These are phyloP conservation scores for Mallotus japonicus DNA, from an alignment of 441 rosid species.

Conservation along the genomic window DNA sequence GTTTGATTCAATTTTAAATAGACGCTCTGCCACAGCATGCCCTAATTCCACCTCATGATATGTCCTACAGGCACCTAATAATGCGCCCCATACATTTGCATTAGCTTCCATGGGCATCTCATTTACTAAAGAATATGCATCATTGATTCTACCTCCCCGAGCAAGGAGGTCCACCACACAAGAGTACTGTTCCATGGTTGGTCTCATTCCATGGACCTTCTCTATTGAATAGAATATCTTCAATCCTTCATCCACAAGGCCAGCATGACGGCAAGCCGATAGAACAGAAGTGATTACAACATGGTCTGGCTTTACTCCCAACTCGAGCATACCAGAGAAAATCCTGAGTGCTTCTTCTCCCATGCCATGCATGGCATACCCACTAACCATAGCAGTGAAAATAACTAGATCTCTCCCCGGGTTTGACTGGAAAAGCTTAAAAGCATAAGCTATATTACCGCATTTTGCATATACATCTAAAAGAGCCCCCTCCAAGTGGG, in stretches of 20 bases:
- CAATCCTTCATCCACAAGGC: slow-evolving; percentile 67
- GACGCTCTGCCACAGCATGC: slow-evolving; percentile 48
- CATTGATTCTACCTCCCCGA: slow-evolving; percentile 65
- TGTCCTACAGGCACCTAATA: slow-evolving; percentile 73
- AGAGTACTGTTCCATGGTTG: slow-evolving; percentile 72
- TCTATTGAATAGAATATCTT: slow-evolving; percentile 55
- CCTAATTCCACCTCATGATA: slow-evolving; percentile 66
- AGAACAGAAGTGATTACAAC: slow-evolving; percentile 63
- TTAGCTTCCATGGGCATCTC: slow-evolving; percentile 60
- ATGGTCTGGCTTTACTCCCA: slow-evolving; percentile 67
- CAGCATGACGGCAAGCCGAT: slow-evolving; percentile 84
- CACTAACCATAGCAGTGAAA: slow-evolving; percentile 77
- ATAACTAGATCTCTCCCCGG: slow-evolving; percentile 61
- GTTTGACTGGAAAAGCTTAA: slow-evolving; percentile 51
- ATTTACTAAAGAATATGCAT: slow-evolving; percentile 58
- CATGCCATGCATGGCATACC: slow-evolving; percentile 82
- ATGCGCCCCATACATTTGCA: slow-evolving; percentile 69
- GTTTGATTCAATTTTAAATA: slow-evolving; percentile 57
- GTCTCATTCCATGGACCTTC: slow-evolving; percentile 51
- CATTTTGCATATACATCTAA: slow-evolving; percentile 80
- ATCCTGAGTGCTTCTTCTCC: slow-evolving; percentile 68
- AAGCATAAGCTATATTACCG: slow-evolving; percentile 58
- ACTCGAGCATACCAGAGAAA: slow-evolving; percentile 56
- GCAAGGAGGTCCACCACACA: slow-evolving; percentile 84
- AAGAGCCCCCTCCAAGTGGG: slow-evolving; percentile 57